A percentile compares a stretch with the other conserved stretches of the same genome.
Conservation (phyloP, 2,329 filamentous ascomycete genomes). For the Apiospora kogelbergensis region DNA sequence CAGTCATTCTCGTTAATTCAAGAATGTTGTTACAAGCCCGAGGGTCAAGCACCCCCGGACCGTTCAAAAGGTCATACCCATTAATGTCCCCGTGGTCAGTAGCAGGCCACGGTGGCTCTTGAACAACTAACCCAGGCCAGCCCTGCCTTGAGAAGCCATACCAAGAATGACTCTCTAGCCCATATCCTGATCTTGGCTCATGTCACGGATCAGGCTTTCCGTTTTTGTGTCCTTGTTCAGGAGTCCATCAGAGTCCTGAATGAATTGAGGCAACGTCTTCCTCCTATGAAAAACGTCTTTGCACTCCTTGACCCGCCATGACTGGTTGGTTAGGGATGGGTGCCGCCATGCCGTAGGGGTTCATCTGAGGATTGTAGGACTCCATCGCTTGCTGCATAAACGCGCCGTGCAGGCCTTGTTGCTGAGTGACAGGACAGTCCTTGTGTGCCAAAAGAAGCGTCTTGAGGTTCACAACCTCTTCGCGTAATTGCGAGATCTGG, state of each 20-base stretch:
- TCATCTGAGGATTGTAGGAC: conserved; percentile 55
- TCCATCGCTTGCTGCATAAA: conserved; percentile 59
- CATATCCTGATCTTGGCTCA: not conserved
- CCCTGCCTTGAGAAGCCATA: not conserved
- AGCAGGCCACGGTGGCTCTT: not conserved
- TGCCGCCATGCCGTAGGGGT: conserved; percentile 58
- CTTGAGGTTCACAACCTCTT: conserved; percentile 94
- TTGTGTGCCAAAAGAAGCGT: conserved; percentile 92
- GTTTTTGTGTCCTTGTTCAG: not conserved
- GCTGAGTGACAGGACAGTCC: conserved; percentile 89
- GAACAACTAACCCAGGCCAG: not conserved
- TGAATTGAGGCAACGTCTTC: conserved; percentile 19
- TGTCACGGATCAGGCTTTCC: not conserved
- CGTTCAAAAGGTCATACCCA: conserved; percentile 3
- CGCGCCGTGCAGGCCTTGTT: conserved; percentile 68
- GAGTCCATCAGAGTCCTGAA: conserved; percentile 13
- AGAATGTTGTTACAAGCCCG: conserved; percentile 40
- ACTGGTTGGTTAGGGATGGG: conserved; percentile 53
- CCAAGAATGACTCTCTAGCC: not conserved
- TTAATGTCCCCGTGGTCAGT: not conserved
- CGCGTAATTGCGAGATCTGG: conserved; percentile 80
- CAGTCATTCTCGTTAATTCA: conserved; percentile 29
- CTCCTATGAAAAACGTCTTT: conserved; percentile 57
- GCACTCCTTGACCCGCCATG: conserved; percentile 54
- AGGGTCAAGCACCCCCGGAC: conserved; percentile 16